Percentiles rank a stretch among this genome's conserved stretches.
Conservation (phyloP, 2,329 filamentous ascomycete genomes). For the Penicillium brevicompactum region DNA sequence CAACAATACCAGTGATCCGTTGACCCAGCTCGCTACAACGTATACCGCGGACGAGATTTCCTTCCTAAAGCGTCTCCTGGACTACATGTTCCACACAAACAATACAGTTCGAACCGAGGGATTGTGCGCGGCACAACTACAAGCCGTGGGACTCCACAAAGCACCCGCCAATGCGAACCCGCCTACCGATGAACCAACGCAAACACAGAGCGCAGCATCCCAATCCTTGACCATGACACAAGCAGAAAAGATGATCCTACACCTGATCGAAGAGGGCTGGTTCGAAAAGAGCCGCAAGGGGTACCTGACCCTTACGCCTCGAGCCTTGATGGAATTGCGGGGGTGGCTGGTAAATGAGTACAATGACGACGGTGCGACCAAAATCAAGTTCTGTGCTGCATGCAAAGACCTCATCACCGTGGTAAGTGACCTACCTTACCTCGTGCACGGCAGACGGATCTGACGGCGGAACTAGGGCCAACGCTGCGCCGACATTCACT, state of each 20-base stretch:
- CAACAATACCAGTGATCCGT: constrained; percentile 80
- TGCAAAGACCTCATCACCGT: constrained; percentile 88
- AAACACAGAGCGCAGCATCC: constrained; percentile 35
- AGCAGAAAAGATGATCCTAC: constrained; percentile 71
- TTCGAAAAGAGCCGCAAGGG: constrained; percentile 71
- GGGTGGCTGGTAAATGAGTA: constrained; percentile 86
- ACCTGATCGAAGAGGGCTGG: constrained; percentile 79
- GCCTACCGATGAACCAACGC: constrained; percentile 47
- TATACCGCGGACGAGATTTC: constrained; percentile 81
- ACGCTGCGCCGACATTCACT: constrained; percentile 70
- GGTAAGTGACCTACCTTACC: constrained; percentile 42
- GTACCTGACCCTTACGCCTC: constrained; percentile 75
- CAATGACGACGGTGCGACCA: constrained; percentile 74
- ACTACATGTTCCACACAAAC: constrained; percentile 87
- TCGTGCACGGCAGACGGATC: neutral
- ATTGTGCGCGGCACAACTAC: constrained; percentile 77
- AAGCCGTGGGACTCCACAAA: constrained; percentile 71
- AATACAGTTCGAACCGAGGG: constrained; percentile 80
- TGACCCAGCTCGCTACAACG: constrained; percentile 84
- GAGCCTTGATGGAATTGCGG: constrained; percentile 81
- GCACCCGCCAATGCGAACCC: constrained; percentile 36
- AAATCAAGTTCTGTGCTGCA: constrained; percentile 83
- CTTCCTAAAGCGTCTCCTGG: constrained; percentile 83
- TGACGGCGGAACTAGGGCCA: constrained; percentile 57
- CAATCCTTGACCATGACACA: constrained; percentile 72